Evolutionary conservation across 441 rosid species (phyloP).

Genomic region (Biscutella auriculata): DNA sequence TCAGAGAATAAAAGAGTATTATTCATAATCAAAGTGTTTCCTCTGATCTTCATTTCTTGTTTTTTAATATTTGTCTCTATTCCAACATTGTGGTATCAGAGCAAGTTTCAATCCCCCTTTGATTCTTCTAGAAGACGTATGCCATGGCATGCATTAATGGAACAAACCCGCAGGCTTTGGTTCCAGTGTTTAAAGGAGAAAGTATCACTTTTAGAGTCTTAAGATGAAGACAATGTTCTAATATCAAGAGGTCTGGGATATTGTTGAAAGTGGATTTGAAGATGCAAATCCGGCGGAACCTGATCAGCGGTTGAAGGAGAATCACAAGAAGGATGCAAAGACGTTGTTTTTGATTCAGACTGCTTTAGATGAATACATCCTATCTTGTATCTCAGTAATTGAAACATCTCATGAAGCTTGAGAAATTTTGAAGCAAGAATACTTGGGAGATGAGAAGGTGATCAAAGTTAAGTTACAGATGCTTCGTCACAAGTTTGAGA

Average conservation of each 20-base stretch:
- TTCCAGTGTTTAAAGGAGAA: not conserved
- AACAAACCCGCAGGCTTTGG: not conserved
- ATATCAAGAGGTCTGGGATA: not conserved
- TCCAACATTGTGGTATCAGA: not conserved
- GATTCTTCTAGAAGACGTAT: not conserved
- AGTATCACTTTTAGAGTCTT: not conserved
- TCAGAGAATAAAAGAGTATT: too few relatives aligned
- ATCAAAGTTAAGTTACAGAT: not conserved
- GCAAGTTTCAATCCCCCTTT: not conserved
- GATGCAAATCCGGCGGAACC: not conserved
- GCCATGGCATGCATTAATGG: not conserved
- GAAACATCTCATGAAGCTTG: not conserved
- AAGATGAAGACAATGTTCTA: not conserved
- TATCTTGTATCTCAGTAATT: not conserved
- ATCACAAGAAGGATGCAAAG: not conserved
- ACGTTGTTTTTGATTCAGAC: not conserved
- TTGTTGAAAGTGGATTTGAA: not conserved
- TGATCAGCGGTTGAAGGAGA: not conserved
- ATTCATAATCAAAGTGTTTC: too few relatives aligned
- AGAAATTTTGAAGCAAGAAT: not conserved
- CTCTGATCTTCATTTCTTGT: too few relatives aligned
- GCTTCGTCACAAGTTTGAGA: not conserved
- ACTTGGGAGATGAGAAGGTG: not conserved
- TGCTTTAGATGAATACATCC: not conserved
- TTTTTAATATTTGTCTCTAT: too few relatives aligned